Evolutionary conservation across 371 early-diverging fungal species (phyloP), one percentile per base, ranked within the genome.

Genomic region (Phascolomyces articulosus): DNA sequence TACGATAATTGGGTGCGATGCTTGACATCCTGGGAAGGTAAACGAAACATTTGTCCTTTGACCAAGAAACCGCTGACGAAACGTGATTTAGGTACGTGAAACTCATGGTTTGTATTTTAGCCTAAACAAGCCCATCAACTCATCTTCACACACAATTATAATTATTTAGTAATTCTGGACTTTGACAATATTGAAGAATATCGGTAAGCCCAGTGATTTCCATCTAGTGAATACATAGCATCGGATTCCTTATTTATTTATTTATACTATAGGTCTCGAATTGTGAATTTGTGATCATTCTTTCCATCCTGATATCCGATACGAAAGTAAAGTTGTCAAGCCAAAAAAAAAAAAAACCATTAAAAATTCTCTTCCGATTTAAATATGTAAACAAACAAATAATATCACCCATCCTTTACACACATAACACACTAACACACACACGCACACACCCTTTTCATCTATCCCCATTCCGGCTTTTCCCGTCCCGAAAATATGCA

Each of bases 1-100:
- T 93, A 94, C 63, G 94, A 95, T 63, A 93, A 87, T 70, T 97
- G 97, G 97, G 90, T 95, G 47, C 88, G 95, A 24, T 97, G 96
- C 65, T 79, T 97, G 58, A 88, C 87, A 58, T 85, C 85, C 55
- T 89, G 87, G 66, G 92, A 91, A 62, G 89, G 91, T 21, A 86
- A 88, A 48, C 86, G 89, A 69, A 96, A 95, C 72, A 91, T 91
- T 55, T 97, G 97, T 53, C 97, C 97, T 28, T 77, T 97, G 66
- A 95, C 97, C 40, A 97, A 97, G 82, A 93, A 94, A 67, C 92
- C 93, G 28, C 77, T 96, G 70, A 90, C 92, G 44, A 95, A 94
- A 71, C 89, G 96, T 59, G 96, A 97, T 69, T 77, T 97, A 23
- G 78, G 83, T 83, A 76, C 61, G 68, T 71, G 23, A 9, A n/a